phyloP scores from a whole-genome alignment of 352 stramenopile genomes.

The Blastocystis hominis region DNA sequence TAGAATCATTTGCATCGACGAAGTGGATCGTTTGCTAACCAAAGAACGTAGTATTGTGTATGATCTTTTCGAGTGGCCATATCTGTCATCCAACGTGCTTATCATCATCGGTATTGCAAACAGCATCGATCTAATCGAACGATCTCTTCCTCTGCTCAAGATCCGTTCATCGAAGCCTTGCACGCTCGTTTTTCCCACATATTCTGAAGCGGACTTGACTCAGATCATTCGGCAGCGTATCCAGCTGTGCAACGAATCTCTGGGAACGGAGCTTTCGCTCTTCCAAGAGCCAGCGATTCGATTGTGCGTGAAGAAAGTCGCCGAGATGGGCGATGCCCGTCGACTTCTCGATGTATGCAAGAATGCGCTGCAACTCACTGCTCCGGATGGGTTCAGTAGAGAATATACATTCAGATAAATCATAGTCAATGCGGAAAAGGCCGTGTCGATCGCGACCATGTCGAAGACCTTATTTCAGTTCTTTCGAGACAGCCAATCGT shows the following conservation, averaged over 20 bases:
- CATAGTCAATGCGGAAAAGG: not conserved
- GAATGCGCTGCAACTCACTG: not conserved
- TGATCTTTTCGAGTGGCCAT: slow-evolving; percentile 49
- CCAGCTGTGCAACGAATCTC: not conserved
- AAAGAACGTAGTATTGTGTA: slow-evolving; percentile 42
- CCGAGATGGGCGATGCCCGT: slow-evolving; percentile 27
- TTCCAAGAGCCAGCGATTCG: not conserved
- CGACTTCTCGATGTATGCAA: slow-evolving; percentile 45
- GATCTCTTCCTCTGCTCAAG: not conserved
- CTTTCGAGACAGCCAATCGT: not conserved
- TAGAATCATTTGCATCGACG: slow-evolving; percentile 36
- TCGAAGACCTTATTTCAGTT: slow-evolving; percentile 15
- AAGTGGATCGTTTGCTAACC: slow-evolving; percentile 21
- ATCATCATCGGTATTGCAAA: slow-evolving; percentile 45
- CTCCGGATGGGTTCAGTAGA: not conserved
- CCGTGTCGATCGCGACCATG: not conserved
- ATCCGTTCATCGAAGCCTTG: not conserved
- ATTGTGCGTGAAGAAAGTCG: slow-evolving; percentile 16
- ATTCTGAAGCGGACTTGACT: not conserved
- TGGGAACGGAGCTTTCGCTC: not conserved
- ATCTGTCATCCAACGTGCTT: not conserved
- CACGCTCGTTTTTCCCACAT: slow-evolving; percentile 28
- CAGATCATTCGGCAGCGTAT: not conserved
- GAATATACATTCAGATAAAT: not conserved
- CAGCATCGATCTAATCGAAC: slow-evolving; percentile 28